Evolutionary conservation across 1,284 basidiomycete genomes (phyloP), one percentile per base, ranked within the genome.

Genomic region (Fomitopsis palustris): DNA sequence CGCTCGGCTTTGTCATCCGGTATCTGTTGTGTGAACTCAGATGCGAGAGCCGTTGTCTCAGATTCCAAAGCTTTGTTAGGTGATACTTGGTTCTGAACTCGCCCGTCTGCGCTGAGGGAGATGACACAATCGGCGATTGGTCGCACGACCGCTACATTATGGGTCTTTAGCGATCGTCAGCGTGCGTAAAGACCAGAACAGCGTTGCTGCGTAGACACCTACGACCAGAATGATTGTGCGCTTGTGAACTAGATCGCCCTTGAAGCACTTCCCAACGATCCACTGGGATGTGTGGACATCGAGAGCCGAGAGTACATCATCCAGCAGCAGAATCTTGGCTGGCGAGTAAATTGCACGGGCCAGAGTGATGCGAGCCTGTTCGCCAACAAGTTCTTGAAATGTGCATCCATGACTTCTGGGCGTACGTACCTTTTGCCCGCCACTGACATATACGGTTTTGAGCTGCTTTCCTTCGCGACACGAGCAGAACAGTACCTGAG

Each of bases 221-320:
- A 90, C 88, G 60, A 91, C 87, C 8, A 93, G 76, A 25, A 93
- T 72, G 39, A 93, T 75, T 0, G 91, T 93, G 47, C 91, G 80
- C 4, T 81, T 86, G 47, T 78, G 75, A 37, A 93, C 74, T 4
- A 93, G 75, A 61, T 88, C 85, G 4, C 90, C 88, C 43, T 75
- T 71, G 72, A 93, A 83, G 64, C 89, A 88, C 56, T 91, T 83
- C 19, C 90, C 83, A 16, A 92, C 83, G 60, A 93, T 86, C 82
- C 83, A 91, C 62, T 83, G 83, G 0, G 88, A 79, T 0, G 90
- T 93, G 62, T 88, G 82, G 8, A 85, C 81, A 66, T 83, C 81
- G 3, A 84, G 70, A 21, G 81, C 82, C 8, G 82, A 81, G 12
- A 84, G 69, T 4, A 85, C 60, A 52, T 61, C 60, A 33, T 61